Percentiles rank a stretch among this genome's conserved stretches.
These are phyloP conservation scores for grape (Vitis vinifera) DNA, from an alignment of 164 flowering plant species.

Conservation along the genomic window ASM3070453v1 NC_081817.1:1998001-1998500, in stretches of 20 bases:
- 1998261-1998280: slow-evolving; percentile 82
- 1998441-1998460: slow-evolving; percentile 16
- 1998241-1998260: slow-evolving; percentile 87
- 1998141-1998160: slow-evolving; percentile 92
- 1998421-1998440: slow-evolving; percentile 36
- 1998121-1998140: slow-evolving; percentile 99
- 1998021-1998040: not conserved
- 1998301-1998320: slow-evolving; percentile 66
- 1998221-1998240: slow-evolving; percentile 86
- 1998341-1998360: slow-evolving; percentile 54
- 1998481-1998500: slow-evolving; percentile 18
- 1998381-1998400: slow-evolving; percentile 53
- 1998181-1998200: slow-evolving; percentile 71
- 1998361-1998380: slow-evolving; percentile 48
- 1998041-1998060: no score
- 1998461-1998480: slow-evolving; percentile 32
- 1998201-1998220: slow-evolving; percentile 85
- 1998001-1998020: not conserved
- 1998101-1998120: slow-evolving; percentile 95
- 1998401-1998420: slow-evolving; percentile 43
- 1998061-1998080: not conserved
- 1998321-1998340: slow-evolving; percentile 55
- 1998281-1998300: slow-evolving; percentile 74
- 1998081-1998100: slow-evolving; percentile 67
- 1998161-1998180: slow-evolving; percentile 94